Evolutionary conservation across 129 eudicot genomes (phyloP), one percentile per base, ranked within the genome.

Genomic region (Solidago caesia): DNA sequence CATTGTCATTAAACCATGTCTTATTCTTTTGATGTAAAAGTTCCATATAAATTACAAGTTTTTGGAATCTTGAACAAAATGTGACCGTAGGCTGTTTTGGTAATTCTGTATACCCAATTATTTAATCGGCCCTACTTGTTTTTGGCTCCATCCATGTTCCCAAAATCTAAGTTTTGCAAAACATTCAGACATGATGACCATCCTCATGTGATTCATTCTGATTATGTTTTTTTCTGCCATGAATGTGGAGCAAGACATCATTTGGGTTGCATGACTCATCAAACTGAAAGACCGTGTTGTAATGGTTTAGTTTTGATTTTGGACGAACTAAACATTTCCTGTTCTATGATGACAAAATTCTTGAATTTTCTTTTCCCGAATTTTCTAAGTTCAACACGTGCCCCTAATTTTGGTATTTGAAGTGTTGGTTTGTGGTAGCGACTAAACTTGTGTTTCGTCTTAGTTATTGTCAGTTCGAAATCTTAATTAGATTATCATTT

Each of bases 181-280:
- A 46, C 64, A 66, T 65, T 13, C 73, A 74, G 79, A 67, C 70
- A 73, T 67, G 39, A 79, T 73, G 63, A 67, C 68, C 44, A 72
- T 46, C 43, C 64, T 66, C 83, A 79, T 79, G 83, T 79, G 83
- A 57, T 65, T 9, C 55, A 66, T 57, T 73, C 70, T 72, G 74
- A 79, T 79, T 79, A 8, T 79, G 83, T 66, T 71, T 70, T 73
- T 33, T 67, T 53, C 68, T 66, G 53, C 41, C 71, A 57, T 49
- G 75, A 60, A 63, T 77, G 81, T 46, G 25, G 61, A 56, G 0
- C 42, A 67, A 51, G 82, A 78, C 63, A 71, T 71, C 77, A 79
- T 79, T 64, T 64, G 77, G 56, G 58, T 78, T 62, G 74, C 58
- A 67, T 14, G 48, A 27, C 65, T 67, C 44, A 26, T 60, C 46